A percentile compares a stretch with the other conserved stretches of the same genome.
These are phyloP conservation scores for Pleurotus citrinopileatus DNA, from an alignment of 768 basidiomycete species.

Conservation along the genomic window DNA sequence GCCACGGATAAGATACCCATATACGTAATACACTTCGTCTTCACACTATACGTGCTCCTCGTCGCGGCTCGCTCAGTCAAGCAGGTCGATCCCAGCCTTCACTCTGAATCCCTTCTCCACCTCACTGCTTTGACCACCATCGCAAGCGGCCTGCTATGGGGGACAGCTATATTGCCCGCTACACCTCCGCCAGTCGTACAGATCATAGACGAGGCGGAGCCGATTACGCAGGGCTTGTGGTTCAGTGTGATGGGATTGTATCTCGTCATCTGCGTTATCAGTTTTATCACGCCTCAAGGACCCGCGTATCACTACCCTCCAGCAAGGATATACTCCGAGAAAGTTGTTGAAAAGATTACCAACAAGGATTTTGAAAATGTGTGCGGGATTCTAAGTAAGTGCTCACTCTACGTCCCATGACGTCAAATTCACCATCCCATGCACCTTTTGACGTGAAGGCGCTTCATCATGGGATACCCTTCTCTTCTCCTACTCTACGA, in stretches of 20 bases:
- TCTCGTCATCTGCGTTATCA: conserved; percentile 33
- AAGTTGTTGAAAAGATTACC: conserved; percentile 56
- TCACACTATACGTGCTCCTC: conserved; percentile 57
- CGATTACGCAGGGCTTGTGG: conserved; percentile 40
- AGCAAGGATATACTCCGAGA: conserved; percentile 72
- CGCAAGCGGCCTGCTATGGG: conserved; percentile 41
- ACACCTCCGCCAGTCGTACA: conserved; percentile 30
- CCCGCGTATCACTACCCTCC: conserved; percentile 74
- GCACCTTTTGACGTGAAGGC: conserved; percentile 26
- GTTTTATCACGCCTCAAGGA: conserved; percentile 64
- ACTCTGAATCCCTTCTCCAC: conserved; percentile 57
- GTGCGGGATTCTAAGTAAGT: conserved; percentile 53
- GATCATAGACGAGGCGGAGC: conserved; percentile 19
- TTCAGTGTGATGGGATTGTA: conserved; percentile 52
- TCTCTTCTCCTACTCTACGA: conserved; percentile 86
- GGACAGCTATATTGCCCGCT: conserved; percentile 57
- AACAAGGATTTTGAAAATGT: conserved; percentile 75
- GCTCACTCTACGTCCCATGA: background rate
- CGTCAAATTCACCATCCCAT: background rate
- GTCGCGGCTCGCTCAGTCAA: conserved; percentile 52
- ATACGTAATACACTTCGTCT: conserved; percentile 43
- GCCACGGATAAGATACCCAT: conserved; percentile 31
- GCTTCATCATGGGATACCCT: conserved; percentile 60
- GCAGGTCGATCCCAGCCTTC: conserved; percentile 34
- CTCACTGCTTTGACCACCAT: conserved; percentile 53